Evolutionary conservation across 139 green algal genomes (phyloP), one percentile per base, ranked within the genome.

Genomic region (Micromonas pusilla): DNA sequence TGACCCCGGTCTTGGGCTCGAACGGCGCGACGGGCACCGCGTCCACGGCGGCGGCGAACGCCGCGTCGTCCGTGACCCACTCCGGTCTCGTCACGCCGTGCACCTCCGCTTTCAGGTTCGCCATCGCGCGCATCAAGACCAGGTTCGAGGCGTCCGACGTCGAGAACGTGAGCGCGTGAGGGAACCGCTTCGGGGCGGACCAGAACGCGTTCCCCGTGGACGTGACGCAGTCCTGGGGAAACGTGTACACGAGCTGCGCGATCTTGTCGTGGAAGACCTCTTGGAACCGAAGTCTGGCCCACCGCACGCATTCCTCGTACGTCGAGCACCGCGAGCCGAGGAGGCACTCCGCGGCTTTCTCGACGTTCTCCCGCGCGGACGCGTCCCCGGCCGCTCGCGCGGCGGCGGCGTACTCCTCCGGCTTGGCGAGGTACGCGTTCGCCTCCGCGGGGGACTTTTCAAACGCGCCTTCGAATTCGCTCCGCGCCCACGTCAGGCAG

Each of bases 151-250:
- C 36, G 85, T 99, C 95, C 0, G 70, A 71, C 6, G 86, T 5
- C 66, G 90, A 78, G 76, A 97, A 98, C 31, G 81, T 83, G 45
- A 99, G 68, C 0, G 91, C 78, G 2, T 66, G 80, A 2, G 95
- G 95, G 88, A 99, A 99, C 65, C 95, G 90, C 89, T 99, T 99
- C 67, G 95, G 95, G 13, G 95, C 86, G 4, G 88, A 96, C 95
- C 95, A 99, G 87, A 99, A 99, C 3, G 89, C 90, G 3, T 88
- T 64, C 13, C 95, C 95, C 0, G 87, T 96, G 62, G 86, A 93
- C 23, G 95, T 99, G 54, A 84, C 83, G 33, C 92, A 90, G 67
- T 99, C 94, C 85, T 98, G 90, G 6, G 94, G 94, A 81, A 98
- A 98, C 45, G 93, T 98, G 86, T 88, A 96, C 25, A 87, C 88